Evolutionary conservation across 148 eudicot species (phyloP), one percentile per base, ranked within the genome.

Genomic region (Euryodendron excelsum): DNA sequence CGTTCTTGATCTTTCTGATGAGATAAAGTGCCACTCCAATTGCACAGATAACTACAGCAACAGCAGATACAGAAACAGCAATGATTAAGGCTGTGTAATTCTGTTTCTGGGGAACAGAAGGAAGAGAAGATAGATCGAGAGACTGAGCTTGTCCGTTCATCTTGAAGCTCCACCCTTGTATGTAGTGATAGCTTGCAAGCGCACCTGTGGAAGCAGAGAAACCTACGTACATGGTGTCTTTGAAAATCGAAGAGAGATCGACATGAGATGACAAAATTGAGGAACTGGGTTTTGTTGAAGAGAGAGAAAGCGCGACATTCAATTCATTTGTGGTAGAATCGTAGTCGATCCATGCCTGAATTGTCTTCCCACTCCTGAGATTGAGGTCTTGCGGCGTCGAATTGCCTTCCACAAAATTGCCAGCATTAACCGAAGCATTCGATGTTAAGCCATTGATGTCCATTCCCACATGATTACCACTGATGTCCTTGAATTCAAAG

Each of bases 191-290:
- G 52, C 94, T 89, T 7, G 97, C 90, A 41, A 93, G 92, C 80
- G 85, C 69, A 53, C 97, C 97, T 65, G 97, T 93, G 12, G 97
- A 91, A 67, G 89, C 90, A 59, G 97, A 93, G 78, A 93, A 91
- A 7, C 97, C 97, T 9, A 87, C 94, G 77, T 81, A 89, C 94
- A 93, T 91, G 62, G 30, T 74, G 60, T 93, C 93, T 77, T 84
- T 74, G 34, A 93, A 61, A 74, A 80, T 77, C 9, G 87, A 84
- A 1, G 96, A 86, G 2, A 94, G 83, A 80, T 94, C 91, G 14
- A 91, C 86, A 25, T 68, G 81, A 73, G 76, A 89, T 17, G 94
- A 86, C 71, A 94, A 75, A n/a, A 88, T 69, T 10, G 91, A 78
- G 28, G 60, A 80, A 55, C 8, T 69, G 17, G 98, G 96, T 50